These are phyloP conservation scores for Torulaspora quercuum DNA, from an alignment of 805 yeast species.

Conservation along the genomic window DNA sequence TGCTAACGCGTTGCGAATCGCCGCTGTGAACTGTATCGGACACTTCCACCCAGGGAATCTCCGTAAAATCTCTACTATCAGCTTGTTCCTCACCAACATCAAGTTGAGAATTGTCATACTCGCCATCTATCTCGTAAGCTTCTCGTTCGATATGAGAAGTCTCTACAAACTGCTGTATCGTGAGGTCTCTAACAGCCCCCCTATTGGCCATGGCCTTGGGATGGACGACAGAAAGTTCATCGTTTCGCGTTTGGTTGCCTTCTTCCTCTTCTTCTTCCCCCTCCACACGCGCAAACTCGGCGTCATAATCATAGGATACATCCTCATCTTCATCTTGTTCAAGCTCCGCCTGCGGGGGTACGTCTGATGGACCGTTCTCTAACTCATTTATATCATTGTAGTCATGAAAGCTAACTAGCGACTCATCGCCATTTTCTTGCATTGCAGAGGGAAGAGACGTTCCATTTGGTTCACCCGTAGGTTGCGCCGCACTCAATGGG, in stretches of 20 bases:
- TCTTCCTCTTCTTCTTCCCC: conserved; percentile 26
- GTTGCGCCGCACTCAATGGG: not conserved
- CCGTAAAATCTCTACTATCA: conserved; percentile 18
- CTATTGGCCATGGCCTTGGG: conserved; percentile 6
- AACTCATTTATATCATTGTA: conserved; percentile 3
- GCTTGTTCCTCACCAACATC: conserved; percentile 38
- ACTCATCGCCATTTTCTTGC: conserved; percentile 30
- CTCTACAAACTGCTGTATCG: conserved; percentile 28
- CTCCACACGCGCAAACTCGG: conserved; percentile 35
- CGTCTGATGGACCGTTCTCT: not conserved
- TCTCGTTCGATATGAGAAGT: conserved; percentile 22
- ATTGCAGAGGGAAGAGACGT: conserved; percentile 25
- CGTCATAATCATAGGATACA: conserved; percentile 38
- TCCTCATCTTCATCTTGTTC: conserved; percentile 34
- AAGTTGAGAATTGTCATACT: conserved; percentile 38
- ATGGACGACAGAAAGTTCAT: not conserved
- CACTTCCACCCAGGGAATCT: conserved; percentile 16
- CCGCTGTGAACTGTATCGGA: conserved; percentile 20
- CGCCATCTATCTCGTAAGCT: conserved; percentile 25
- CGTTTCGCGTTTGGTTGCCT: conserved; percentile 2
- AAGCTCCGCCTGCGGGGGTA: conserved; percentile 3
- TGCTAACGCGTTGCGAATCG: conserved; percentile 16
- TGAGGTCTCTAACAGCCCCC: conserved; percentile 12
- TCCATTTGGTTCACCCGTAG: not conserved
- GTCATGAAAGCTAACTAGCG: conserved; percentile 4